Evolutionary conservation across 768 basidiomycete genomes (phyloP).

Genomic region (Auricularia sp.): DNA sequence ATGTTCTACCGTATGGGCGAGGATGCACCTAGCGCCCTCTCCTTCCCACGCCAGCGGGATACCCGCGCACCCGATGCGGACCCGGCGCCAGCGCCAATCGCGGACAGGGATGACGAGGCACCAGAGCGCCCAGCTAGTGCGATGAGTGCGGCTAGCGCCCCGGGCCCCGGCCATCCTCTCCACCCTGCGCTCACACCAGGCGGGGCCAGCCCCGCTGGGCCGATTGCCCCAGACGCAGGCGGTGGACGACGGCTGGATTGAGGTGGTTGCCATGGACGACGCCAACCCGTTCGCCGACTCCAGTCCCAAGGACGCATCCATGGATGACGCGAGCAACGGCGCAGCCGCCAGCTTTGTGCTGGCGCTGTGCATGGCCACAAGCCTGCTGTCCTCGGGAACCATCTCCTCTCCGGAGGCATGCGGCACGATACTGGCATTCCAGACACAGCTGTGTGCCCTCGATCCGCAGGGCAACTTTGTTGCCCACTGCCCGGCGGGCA

Average conservation of each 20-base stretch:
- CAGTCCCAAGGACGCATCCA: not conserved
- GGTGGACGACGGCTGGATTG: too few relatives aligned
- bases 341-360: not conserved
- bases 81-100: too few relatives aligned
- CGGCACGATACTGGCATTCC: not conserved
- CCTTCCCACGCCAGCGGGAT: too few relatives aligned
- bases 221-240: too few relatives aligned
- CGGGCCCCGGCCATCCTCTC: not conserved
- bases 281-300: not conserved
- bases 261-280: too few relatives aligned
- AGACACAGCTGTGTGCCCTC: not conserved
- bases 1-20: not conserved
- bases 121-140: not conserved
- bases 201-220: too few relatives aligned
- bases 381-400: not conserved
- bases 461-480: not conserved
- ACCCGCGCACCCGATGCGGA: too few relatives aligned
- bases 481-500: not conserved
- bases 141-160: not conserved
- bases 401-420: not conserved
- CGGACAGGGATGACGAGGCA: not conserved
- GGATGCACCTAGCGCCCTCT: not conserved
- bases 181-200: not conserved
- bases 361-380: not conserved
- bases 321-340: not conserved